Percentiles rank a stretch among this genome's conserved stretches.
Conservation (phyloP, 495 filamentous ascomycete species). For the Aspergillus mulundensis region DNA sequence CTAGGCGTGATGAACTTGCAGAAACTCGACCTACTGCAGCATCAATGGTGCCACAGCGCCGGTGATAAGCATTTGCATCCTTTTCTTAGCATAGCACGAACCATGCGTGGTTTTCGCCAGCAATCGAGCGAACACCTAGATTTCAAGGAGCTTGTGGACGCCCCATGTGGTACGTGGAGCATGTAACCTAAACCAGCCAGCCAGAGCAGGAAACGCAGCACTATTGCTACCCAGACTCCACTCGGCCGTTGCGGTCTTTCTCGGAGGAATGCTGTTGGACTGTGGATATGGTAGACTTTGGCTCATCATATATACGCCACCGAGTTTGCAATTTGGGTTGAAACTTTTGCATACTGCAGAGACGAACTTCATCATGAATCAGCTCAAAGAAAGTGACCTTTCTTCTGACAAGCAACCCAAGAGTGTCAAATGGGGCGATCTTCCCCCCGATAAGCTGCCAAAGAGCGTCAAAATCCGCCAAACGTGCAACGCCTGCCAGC, state of each 20-base stretch:
- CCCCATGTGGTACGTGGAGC: constrained; percentile 14
- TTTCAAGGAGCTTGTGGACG: background rate
- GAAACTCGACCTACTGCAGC: background rate
- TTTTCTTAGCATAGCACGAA: constrained; percentile 4
- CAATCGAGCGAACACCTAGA: constrained; percentile 4
- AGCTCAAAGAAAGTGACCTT: constrained; percentile 9
- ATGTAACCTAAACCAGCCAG: constrained; percentile 12
- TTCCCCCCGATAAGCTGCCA: constrained; percentile 21
- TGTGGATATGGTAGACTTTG: background rate
- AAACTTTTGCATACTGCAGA: background rate
- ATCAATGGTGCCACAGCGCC: constrained; percentile 1
- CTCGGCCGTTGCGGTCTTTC: background rate
- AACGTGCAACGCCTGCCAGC: constrained; percentile 47
- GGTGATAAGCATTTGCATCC: constrained; percentile 11
- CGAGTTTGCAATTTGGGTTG: background rate
- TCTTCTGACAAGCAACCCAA: constrained; percentile 25
- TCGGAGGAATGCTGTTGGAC: background rate
- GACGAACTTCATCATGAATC: constrained; percentile 14
- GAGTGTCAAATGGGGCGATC: constrained; percentile 29
- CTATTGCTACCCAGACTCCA: constrained; percentile 12
- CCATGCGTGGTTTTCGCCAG: constrained; percentile 2
- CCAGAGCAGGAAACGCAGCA: background rate
- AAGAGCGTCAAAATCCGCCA: constrained; percentile 43
- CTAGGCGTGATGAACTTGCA: constrained; percentile 5
- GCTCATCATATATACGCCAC: constrained; percentile 4